phyloP scores from a whole-genome alignment of 805 yeast genomes.

The Groenewaldozyma salmanticensis region DNA sequence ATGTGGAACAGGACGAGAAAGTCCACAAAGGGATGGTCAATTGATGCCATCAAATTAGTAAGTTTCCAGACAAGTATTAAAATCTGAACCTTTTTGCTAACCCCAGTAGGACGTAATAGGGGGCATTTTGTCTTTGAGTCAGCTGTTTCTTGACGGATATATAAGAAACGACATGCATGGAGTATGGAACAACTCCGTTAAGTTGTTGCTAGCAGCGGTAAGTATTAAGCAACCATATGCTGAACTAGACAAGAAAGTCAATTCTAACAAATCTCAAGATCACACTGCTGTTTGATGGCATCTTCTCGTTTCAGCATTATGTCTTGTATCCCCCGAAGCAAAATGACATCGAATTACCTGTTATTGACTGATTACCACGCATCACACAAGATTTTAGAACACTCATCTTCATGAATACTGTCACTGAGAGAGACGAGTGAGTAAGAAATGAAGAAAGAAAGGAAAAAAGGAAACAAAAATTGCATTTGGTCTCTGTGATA shows the following conservation, averaged over 20 bases:
- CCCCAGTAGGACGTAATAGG: slow-evolving; percentile 34
- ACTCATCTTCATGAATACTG: too few species aligned
- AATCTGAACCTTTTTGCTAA: neutral
- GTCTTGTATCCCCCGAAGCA: slow-evolving; percentile 6
- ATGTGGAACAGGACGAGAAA: slow-evolving; percentile 32
- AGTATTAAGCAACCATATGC: neutral
- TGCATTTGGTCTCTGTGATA: too few species aligned
- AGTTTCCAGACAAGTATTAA: neutral
- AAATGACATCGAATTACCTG: too few species aligned
- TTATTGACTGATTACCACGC: too few species aligned
- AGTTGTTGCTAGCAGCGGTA: slow-evolving; percentile 33
- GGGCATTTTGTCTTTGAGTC: slow-evolving; percentile 31
- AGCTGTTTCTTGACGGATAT: slow-evolving; percentile 33
- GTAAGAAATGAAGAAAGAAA: too few species aligned
- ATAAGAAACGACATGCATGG: slow-evolving; percentile 26
- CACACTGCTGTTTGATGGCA: slow-evolving; percentile 24
- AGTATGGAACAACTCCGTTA: slow-evolving; percentile 34
- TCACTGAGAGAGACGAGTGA: too few species aligned
- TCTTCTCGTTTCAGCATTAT: slow-evolving; percentile 26
- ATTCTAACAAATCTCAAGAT: slow-evolving; percentile 8
- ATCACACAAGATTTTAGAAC: too few species aligned
- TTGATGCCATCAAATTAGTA: slow-evolving; percentile 27
- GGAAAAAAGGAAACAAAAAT: too few species aligned
- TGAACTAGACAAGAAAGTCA: neutral
- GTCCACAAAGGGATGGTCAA: slow-evolving; percentile 39